These are phyloP conservation scores for Mallotus nudiflorus DNA, from an alignment of 345 rosid genomes.

Conservation along the genomic window DNA sequence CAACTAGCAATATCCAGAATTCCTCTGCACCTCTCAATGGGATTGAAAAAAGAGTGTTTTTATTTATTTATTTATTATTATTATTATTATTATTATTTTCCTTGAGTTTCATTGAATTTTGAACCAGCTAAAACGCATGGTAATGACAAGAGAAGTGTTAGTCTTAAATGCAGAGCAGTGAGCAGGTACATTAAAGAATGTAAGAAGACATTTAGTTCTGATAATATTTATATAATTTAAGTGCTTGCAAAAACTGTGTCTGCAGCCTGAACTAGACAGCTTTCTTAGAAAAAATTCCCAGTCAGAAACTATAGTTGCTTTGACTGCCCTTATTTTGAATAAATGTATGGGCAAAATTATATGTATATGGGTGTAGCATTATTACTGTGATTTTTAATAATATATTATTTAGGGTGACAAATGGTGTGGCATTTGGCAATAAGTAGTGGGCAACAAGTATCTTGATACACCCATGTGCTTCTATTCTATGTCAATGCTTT, in stretches of 20 bases:
- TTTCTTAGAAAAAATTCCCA: background rate
- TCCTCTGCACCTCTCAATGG: no score
- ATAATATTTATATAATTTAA: background rate
- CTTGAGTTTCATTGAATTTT: background rate
- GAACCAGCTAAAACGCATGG: background rate
- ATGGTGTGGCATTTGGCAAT: constrained; percentile 11
- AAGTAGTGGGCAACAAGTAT: constrained; percentile 35
- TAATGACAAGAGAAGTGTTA: background rate
- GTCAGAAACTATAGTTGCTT: no score
- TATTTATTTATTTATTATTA: no score
- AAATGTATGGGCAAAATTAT: constrained; percentile 21
- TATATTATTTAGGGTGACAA: background rate
- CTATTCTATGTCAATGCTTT: background rate
- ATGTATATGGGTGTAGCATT: no score
- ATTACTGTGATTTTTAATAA: background rate
- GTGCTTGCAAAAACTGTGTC: background rate
- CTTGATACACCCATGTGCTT: constrained; percentile 26
- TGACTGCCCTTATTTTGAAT: constrained; percentile 2
- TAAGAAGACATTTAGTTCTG: background rate
- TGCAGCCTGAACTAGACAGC: constrained; percentile 5
- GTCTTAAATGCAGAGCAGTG: background rate
- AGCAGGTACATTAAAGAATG: background rate
- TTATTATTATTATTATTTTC: no score
- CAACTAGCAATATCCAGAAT: no score
- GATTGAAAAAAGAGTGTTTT: no score